Evolutionary conservation across 495 filamentous ascomycete genomes (phyloP), one percentile per base, ranked within the genome.

Genomic region (Pseudoneurospora amorphoporcata): DNA sequence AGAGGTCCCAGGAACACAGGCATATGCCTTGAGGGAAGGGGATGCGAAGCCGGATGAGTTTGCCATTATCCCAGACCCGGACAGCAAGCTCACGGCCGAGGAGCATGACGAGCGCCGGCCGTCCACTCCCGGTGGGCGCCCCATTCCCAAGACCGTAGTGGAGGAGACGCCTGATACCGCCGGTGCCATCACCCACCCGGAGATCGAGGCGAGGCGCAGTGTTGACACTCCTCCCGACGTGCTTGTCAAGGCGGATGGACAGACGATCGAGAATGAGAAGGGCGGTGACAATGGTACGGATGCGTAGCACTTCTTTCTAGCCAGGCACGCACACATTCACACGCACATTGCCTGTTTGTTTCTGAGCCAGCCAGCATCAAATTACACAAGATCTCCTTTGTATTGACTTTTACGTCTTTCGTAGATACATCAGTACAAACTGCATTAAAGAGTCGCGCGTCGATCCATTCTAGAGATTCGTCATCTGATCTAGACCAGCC

Each of bases 31-130:
- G 79, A 89, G 93, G 70, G 89, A 89, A 75, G 90, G 88, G 23
- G 95, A 98, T 84, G 94, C 95, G 37, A 87, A 90, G 45, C 95
- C 95, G 14, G 95, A 98, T 78, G 85, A 86, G 75, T 85, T 86
- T 73, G 84, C 84, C 72, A 80, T 86, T 73, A 77, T 88, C 35
- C 81, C 82, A n/a, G 87, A 87, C 41, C 76, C 81, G 71, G 81
- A 81, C 43, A 79, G 75, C 73, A 78, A 79, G 37, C 73, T 74
- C 6, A 41, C 68, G 70, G 14, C 71, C 40, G 68, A 78, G 70
- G 37, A 58, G 14, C 65, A 78, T 41, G 68, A 68, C 40, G 71
- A 74, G 40, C 76, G 76, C 53, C 79, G 77, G 73, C 75, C 80
- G 23, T 73, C 79, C 8, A 81, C 82, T 14, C 81, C 83, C 3